Evolutionary conservation across 768 basidiomycete species (phyloP).

Genomic region (Lactarius psammicola): DNA sequence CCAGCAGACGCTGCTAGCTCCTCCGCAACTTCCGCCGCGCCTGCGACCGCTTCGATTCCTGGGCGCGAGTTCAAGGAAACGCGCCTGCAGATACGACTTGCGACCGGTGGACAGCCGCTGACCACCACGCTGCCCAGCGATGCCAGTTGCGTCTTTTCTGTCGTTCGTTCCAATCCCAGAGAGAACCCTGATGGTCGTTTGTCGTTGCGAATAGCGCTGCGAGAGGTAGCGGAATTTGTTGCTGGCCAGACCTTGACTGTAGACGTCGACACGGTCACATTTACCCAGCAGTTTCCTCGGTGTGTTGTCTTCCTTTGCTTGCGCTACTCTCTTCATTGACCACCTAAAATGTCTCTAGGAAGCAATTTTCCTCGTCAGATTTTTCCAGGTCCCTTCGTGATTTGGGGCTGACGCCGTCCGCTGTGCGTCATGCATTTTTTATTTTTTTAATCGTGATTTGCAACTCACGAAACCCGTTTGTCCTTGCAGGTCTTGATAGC

Average conservation of each 20-base stretch:
- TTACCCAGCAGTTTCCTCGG: slow-evolving; percentile 87
- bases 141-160: slow-evolving; percentile 51
- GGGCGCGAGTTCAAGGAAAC: slow-evolving; percentile 86
- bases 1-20: slow-evolving; percentile 37
- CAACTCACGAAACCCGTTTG: neutral
- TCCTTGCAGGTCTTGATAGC: slow-evolving; percentile 24
- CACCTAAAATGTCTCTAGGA: slow-evolving; percentile 45
- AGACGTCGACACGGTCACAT: slow-evolving; percentile 73
- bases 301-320: slow-evolving; percentile 34
- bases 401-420: slow-evolving; percentile 87
- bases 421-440: slow-evolving; percentile 49
- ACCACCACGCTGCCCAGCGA: slow-evolving; percentile 81
- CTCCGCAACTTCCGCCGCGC: slow-evolving; percentile 37
- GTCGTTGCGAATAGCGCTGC: slow-evolving; percentile 52
- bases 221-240: slow-evolving; percentile 84
- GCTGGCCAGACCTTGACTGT: slow-evolving; percentile 69
- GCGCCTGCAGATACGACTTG: slow-evolving; percentile 84
- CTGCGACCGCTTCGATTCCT: slow-evolving; percentile 41
- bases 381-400: slow-evolving; percentile 79
- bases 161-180: neutral
- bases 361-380: slow-evolving; percentile 70
- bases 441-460: neutral
- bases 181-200: slow-evolving; percentile 10
- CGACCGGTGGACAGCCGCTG: slow-evolving; percentile 76
- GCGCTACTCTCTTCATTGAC: neutral